These are phyloP conservation scores for Xylaria bambusicola DNA, from an alignment of 495 filamentous ascomycete genomes.

Conservation along the genomic window DNA sequence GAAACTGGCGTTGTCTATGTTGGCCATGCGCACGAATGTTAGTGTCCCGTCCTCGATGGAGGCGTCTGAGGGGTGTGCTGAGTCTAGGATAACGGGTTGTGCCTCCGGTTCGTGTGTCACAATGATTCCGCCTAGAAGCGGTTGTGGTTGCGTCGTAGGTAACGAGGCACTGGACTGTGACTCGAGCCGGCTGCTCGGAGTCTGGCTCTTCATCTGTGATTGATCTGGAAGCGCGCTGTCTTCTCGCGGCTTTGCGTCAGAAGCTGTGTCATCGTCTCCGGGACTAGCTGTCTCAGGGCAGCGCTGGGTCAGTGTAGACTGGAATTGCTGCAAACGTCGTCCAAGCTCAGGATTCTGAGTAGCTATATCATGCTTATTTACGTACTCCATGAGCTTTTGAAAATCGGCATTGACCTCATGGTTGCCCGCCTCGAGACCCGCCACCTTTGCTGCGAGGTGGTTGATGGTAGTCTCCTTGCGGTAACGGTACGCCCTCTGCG, in stretches of 20 bases:
- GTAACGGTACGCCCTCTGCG: slow-evolving; percentile 81
- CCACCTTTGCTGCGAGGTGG: slow-evolving; percentile 67
- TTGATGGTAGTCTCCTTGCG: slow-evolving; percentile 81
- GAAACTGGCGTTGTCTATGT: slow-evolving; percentile 40
- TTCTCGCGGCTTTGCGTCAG: not conserved
- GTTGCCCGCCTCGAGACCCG: slow-evolving; percentile 64
- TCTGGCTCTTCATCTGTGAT: not conserved
- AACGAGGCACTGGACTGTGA: not conserved
- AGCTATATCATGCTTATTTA: slow-evolving; percentile 51
- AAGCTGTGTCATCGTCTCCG: slow-evolving; percentile 3
- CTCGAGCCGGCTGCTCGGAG: not conserved
- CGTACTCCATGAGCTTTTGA: slow-evolving; percentile 63
- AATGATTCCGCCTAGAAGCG: slow-evolving; percentile 17
- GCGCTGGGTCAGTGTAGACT: slow-evolving; percentile 34
- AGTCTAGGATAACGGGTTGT: not conserved
- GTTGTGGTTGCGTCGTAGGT: slow-evolving; percentile 5
- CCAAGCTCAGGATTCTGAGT: slow-evolving; percentile 53
- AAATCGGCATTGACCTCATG: slow-evolving; percentile 76
- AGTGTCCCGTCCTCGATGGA: slow-evolving; percentile 23
- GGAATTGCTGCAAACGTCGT: slow-evolving; percentile 43
- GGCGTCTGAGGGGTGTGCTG: not conserved
- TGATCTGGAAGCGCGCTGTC: not conserved
- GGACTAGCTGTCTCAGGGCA: slow-evolving; percentile 30
- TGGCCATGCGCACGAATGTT: slow-evolving; percentile 39
- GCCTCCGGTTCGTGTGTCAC: slow-evolving; percentile 16